A percentile compares a stretch with the other conserved stretches of the same genome.
Evolutionary conservation across 2,329 filamentous ascomycete species (phyloP).

Genomic region (Aquanectria penicillioides): DNA sequence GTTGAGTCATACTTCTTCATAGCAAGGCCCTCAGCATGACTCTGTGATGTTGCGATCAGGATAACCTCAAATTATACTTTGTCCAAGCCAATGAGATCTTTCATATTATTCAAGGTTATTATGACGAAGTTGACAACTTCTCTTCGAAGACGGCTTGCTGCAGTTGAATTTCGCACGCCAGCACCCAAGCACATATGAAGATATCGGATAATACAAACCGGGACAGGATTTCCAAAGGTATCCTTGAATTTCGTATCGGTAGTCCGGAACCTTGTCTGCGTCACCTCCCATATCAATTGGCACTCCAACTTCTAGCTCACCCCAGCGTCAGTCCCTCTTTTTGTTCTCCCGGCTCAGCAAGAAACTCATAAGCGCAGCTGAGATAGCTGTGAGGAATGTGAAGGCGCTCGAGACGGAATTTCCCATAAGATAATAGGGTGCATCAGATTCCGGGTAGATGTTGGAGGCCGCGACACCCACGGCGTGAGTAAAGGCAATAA

Average conservation of each 20-base stretch:
- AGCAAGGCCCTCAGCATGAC: no score
- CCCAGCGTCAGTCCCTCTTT: conserved; percentile 18
- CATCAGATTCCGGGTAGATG: conserved; percentile 27
- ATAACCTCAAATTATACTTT: no score
- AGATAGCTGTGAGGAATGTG: conserved; percentile 13
- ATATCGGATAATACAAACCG: no score
- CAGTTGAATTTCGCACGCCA: no score
- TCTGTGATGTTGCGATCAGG: no score
- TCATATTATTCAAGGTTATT: no score
- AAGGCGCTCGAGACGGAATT: conserved; percentile 25
- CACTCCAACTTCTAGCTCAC: conserved; percentile 22
- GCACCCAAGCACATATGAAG: no score
- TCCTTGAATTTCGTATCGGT: conserved; percentile 26
- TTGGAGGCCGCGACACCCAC: conserved; percentile 29
- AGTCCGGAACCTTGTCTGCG: conserved; percentile 24
- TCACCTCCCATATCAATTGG: conserved; percentile 30
- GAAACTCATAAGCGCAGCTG: conserved; percentile 23
- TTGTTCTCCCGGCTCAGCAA: conserved; percentile 22
- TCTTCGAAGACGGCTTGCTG: no score
- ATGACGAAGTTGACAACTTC: no score
- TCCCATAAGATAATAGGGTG: conserved; percentile 27
- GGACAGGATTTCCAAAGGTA: no score
- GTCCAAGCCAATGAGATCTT: no score
- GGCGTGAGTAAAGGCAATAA: conserved; percentile 29
- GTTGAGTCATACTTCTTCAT: no score